A percentile compares a stretch with the other conserved stretches of the same genome.
Conservation (phyloP, 2,329 filamentous ascomycete species). For the Berkeleyomyces basicola region DNA sequence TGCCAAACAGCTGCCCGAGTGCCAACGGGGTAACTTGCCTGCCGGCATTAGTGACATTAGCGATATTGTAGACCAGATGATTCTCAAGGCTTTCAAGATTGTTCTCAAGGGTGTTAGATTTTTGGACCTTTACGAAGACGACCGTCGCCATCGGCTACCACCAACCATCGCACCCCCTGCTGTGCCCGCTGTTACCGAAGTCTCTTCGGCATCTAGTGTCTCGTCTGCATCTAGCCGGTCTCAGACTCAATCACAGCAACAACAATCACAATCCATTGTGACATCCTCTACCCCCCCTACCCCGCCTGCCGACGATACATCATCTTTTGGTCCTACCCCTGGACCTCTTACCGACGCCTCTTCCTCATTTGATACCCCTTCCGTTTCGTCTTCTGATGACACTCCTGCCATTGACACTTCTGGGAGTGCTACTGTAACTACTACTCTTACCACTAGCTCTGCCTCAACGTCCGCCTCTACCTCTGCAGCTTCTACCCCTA, state of each 20-base stretch:
- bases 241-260: not conserved
- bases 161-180: not conserved
- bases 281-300: conserved; percentile 34
- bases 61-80: conserved; percentile 77
- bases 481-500: conserved; percentile 1
- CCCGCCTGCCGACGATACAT: conserved; percentile 41
- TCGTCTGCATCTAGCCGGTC: not conserved
- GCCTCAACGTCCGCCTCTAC: not conserved
- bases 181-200: not conserved
- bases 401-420: not conserved
- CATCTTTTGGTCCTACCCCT: conserved; percentile 26
- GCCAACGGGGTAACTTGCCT: conserved; percentile 33
- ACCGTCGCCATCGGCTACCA: conserved; percentile 21
- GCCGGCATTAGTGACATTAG: conserved; percentile 35
- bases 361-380: conserved; percentile 27
- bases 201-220: not conserved
- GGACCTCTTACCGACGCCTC: not conserved
- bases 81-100: conserved; percentile 83
- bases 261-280: not conserved
- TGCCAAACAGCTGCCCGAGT: conserved; percentile 69
- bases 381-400: not conserved
- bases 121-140: conserved; percentile 65
- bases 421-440: not conserved
- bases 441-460: not conserved
- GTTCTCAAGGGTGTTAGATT: conserved; percentile 84